Conservation (phyloP, 257 asterid genomes). For the Fraxinus anomala region DNA sequence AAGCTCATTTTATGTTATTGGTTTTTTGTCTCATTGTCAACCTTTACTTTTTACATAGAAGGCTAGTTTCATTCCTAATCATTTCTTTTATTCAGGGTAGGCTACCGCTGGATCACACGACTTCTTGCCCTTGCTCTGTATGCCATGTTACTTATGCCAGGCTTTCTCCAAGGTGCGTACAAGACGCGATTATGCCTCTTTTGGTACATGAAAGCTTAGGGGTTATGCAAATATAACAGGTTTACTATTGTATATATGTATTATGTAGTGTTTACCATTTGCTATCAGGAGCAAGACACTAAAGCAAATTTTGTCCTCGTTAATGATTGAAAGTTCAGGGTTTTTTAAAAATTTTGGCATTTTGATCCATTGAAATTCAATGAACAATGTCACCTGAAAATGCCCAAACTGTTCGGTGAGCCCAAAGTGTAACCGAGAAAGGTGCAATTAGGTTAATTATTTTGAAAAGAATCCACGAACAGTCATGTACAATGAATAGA, state of each 20-base stretch:
- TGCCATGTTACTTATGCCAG: slow-evolving; percentile 95
- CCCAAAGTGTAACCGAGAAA: slow-evolving; percentile 12
- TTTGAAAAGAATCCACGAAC: slow-evolving; percentile 3
- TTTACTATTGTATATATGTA: slow-evolving; percentile 10
- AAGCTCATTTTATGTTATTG: neutral
- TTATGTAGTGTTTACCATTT: slow-evolving; percentile 13
- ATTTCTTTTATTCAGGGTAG: slow-evolving; percentile 72
- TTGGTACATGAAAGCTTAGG: neutral
- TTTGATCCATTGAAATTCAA: slow-evolving; percentile 6
- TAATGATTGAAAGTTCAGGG: slow-evolving; percentile 9
- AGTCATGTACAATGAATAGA: slow-evolving; percentile 4
- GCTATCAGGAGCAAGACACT: slow-evolving; percentile 6
- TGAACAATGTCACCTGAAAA: slow-evolving; percentile 13
- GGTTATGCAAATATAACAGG: neutral
- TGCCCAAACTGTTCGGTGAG: slow-evolving; percentile 10
- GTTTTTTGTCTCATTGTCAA: slow-evolving; percentile 9
- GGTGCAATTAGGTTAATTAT: neutral
- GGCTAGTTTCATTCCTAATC: slow-evolving; percentile 31
- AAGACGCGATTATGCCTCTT: slow-evolving; percentile 19
- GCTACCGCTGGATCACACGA: slow-evolving; percentile 91
- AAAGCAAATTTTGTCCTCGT: neutral
- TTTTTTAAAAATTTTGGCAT: neutral
- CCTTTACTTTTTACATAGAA: neutral
- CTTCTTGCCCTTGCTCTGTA: slow-evolving; percentile 77
- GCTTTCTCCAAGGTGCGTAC: slow-evolving; percentile 83